These are phyloP conservation scores for Colletotrichum musae DNA, from an alignment of 2,329 filamentous ascomycete species.

Conservation along the genomic window DNA sequence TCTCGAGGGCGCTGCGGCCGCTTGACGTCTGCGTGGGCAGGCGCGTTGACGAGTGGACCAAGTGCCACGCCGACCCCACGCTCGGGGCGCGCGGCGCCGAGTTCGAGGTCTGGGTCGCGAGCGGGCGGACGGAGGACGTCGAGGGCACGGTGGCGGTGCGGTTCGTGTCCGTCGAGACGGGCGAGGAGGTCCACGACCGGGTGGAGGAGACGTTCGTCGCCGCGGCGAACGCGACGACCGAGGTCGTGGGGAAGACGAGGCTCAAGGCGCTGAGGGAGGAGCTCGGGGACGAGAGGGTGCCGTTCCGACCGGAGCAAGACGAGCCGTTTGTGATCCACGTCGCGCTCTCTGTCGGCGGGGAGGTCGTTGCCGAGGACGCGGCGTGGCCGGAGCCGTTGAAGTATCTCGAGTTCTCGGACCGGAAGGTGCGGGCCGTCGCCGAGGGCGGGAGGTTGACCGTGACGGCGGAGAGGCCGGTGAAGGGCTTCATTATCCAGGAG, in stretches of 20 bases:
- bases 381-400: constrained; percentile 76
- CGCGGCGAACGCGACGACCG: constrained; percentile 56
- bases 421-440: constrained; percentile 53
- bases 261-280: constrained; percentile 22
- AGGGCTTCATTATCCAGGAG: constrained; percentile 70
- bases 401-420: constrained; percentile 66
- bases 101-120: constrained; percentile 62
- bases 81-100: constrained; percentile 52
- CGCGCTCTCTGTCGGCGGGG: constrained; percentile 55
- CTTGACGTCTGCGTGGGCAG: constrained; percentile 71
- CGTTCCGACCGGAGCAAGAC: constrained; percentile 54
- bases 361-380: constrained; percentile 61
- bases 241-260: constrained; percentile 54
- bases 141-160: constrained; percentile 50
- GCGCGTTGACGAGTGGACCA: constrained; percentile 60
- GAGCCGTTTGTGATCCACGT: constrained; percentile 64
- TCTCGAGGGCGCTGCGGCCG: constrained; percentile 71
- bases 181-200: constrained; percentile 50
- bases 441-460: constrained; percentile 47
- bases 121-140: constrained; percentile 46
- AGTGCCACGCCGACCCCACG: constrained; percentile 59
- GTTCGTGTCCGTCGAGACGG: constrained; percentile 59
- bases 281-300: constrained; percentile 43
- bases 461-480: constrained; percentile 63
- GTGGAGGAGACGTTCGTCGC: constrained; percentile 46